These are phyloP conservation scores for Monotropa hypopitys DNA, from an alignment of 179 eudicot genomes.

Conservation along the genomic window DNA sequence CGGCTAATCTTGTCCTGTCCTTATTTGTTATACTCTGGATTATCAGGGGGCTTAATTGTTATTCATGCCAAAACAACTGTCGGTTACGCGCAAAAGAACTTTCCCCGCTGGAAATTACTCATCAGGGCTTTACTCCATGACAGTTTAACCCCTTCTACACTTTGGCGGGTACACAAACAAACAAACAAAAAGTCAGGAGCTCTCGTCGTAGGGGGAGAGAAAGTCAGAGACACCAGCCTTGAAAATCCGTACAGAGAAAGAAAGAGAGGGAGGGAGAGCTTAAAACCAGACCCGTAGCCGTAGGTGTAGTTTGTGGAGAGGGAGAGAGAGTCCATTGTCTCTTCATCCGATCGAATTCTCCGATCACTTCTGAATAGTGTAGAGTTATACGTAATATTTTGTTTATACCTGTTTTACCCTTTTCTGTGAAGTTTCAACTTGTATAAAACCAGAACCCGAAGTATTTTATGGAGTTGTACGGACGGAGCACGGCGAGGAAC, in stretches of 20 bases:
- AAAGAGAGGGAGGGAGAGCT: neutral
- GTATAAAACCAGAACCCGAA: neutral
- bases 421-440: slow-evolving; percentile 1
- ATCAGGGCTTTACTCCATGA: neutral
- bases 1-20: neutral
- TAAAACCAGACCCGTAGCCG: slow-evolving; percentile 3
- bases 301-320: neutral
- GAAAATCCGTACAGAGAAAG: slow-evolving; percentile 1
- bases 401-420: slow-evolving; percentile 8
- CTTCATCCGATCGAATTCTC: slow-evolving; percentile 9
- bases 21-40: neutral
- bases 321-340: neutral
- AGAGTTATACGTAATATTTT: neutral
- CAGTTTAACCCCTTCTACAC: neutral
- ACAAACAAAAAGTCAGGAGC: slow-evolving; percentile 13
- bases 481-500: slow-evolving; percentile 26
- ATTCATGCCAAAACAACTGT: neutral
- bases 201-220: neutral
- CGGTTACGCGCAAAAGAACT: neutral
- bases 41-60: neutral
- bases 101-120: neutral
- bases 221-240: slow-evolving; percentile 1
- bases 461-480: slow-evolving; percentile 59
- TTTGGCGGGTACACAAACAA: slow-evolving; percentile 23
- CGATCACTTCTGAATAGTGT: slow-evolving; percentile 9